These are phyloP conservation scores for Fraxinus anomala DNA, from an alignment of 257 asterid genomes.

Conservation along the genomic window DNA sequence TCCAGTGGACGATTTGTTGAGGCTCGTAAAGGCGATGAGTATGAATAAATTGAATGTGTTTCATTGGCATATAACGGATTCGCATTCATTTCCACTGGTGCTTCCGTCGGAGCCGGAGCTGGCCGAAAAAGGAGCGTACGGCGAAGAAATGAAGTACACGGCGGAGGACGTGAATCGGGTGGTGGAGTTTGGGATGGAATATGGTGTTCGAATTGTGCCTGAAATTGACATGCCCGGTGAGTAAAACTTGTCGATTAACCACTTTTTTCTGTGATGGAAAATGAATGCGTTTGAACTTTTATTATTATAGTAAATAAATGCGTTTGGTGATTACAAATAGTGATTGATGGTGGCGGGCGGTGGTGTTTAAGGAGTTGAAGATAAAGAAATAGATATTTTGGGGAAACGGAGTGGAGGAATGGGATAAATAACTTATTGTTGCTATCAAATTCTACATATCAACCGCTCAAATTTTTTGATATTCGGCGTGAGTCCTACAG, in stretches of 20 bases:
- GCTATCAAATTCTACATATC: background rate
- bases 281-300: background rate
- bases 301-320: background rate
- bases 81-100: conserved; percentile 85
- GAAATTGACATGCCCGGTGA: conserved; percentile 98
- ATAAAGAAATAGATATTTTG: background rate
- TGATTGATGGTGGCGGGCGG: background rate
- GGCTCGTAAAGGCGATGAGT: conserved; percentile 73
- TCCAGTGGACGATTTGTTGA: conserved; percentile 54
- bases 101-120: conserved; percentile 76
- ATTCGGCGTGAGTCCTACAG: background rate
- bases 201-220: conserved; percentile 83
- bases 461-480: background rate
- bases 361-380: background rate
- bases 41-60: conserved; percentile 92
- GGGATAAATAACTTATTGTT: background rate
- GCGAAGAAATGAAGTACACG: conserved; percentile 67
- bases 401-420: background rate
- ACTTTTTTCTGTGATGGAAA: background rate
- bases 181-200: conserved; percentile 73
- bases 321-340: background rate
- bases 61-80: conserved; percentile 95
- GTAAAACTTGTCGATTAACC: conserved; percentile 8
- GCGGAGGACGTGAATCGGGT: conserved; percentile 63
- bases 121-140: conserved; percentile 75